These are phyloP conservation scores for Thelonectria rubi DNA, from an alignment of 2,329 filamentous ascomycete genomes.

Conservation along the genomic window DNA sequence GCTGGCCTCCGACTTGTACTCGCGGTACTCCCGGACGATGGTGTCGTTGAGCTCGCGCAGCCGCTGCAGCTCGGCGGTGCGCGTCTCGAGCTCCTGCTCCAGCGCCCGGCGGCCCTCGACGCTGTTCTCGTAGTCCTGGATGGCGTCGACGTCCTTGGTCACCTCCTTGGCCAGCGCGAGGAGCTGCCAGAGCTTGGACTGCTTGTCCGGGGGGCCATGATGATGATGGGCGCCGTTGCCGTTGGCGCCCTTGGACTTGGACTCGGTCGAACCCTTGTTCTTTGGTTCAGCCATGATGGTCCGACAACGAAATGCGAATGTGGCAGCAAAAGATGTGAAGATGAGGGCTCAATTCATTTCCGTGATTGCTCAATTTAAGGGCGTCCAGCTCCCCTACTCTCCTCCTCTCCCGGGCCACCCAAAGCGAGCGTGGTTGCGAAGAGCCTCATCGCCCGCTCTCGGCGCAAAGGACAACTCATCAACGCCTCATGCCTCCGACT, in stretches of 20 bases:
- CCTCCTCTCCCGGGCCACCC: slow-evolving; percentile 5
- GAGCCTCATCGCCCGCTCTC: slow-evolving; percentile 39
- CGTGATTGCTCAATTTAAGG: slow-evolving; percentile 35
- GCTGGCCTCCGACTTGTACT: slow-evolving; percentile 34
- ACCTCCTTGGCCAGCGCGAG: slow-evolving; percentile 42
- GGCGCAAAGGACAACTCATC: slow-evolving; percentile 41
- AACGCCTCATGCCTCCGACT: slow-evolving; percentile 35
- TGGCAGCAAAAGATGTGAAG: too few relatives aligned
- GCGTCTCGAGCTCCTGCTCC: slow-evolving; percentile 39
- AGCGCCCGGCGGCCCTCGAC: slow-evolving; percentile 36
- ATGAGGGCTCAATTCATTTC: slow-evolving; percentile 28
- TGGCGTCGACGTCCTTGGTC: slow-evolving; percentile 39
- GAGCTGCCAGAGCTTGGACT: slow-evolving; percentile 42
- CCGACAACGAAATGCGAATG: too few relatives aligned
- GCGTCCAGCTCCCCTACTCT: slow-evolving; percentile 22
- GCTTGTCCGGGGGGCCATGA: slow-evolving; percentile 27
- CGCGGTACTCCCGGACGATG: slow-evolving; percentile 34
- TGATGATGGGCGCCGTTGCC: slow-evolving; percentile 33
- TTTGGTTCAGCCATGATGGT: slow-evolving; percentile 42
- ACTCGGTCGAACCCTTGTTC: slow-evolving; percentile 38
- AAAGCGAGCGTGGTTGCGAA: slow-evolving; percentile 31
- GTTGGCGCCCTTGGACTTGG: slow-evolving; percentile 41
- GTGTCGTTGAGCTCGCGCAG: slow-evolving; percentile 42
- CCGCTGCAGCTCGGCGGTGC: slow-evolving; percentile 35
- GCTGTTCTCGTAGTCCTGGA: slow-evolving; percentile 40